Base-by-base conservation (phyloP, 805 yeast genomes). In the Nakazawaea populi region DNA sequence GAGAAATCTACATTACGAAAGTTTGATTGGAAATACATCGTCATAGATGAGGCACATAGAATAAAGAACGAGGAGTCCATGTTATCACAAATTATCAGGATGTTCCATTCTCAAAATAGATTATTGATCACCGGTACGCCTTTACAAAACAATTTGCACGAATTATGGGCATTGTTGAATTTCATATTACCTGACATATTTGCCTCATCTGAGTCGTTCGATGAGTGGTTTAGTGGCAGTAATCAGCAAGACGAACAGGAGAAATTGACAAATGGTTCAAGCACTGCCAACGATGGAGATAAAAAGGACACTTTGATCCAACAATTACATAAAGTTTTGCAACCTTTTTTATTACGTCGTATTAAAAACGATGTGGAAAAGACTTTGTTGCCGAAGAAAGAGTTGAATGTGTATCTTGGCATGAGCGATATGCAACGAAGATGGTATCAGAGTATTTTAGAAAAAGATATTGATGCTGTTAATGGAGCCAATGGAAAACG, bases 11-110 rank as follows among this genome's bases (percentile, higher is more conserved):
- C 81, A 1, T 76, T 87, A 59, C 75, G 66, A 52, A 87, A 85
- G 61, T 78, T 87, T 57, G 76, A 74, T 52, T 87, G 94, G 92
- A 81, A 83, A 60, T 87, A 87, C 61, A 82, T 87, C 46, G 73
- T 86, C 24, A 83, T 87, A 54, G 95, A 87, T 66, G 95, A 87
- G 67, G 94, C 92, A 4, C 95, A 87, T 63, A 73, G 94, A 69
- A 82, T 87, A 56, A 87, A 87, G 60, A 87, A 87, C 62, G 94
- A 87, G 60, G 87, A 83, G 60, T 77, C 85, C 2, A 66, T 83
- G 64, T 67, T 86, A 44, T 83, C 90, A 0, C 92, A 86, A 60
- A 87, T 86, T 48, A 80, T 86, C 45, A 72, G 94, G 59, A 74
- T 84, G 69, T 85, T 86, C 61, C 81, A 83, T 55, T 83, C 89